Evolutionary conservation across 129 eudicot genomes (phyloP), one percentile per base, ranked within the genome.

Genomic region (Gnaphalium uliginosum): DNA sequence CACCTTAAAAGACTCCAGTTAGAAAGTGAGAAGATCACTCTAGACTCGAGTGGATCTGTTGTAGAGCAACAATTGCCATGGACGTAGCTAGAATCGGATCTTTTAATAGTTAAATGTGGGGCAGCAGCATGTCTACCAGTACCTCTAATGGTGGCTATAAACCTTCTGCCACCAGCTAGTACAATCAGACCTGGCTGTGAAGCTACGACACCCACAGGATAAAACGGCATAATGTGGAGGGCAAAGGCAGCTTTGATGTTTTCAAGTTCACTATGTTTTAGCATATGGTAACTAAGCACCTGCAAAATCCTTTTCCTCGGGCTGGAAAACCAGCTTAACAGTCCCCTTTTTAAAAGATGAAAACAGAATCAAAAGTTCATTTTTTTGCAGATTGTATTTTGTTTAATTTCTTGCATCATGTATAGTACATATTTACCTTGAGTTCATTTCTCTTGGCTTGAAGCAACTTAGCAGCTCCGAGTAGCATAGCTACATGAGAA

Each of bases 391-490:
- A 23, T 60, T 46, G 64, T 70, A 37, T 37, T 37, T 37, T 15
- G 8, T 51, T 51, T 17, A 17, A 37, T 37, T 39, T 39, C 8
- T 10, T 18, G 59, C 59, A 78, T 59, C 50, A 56, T 22, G 51
- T 46, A 59, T 46, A 78, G 7, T 37, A 37, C 43, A 33, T 33
- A 37, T 43, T 70, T 75, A 88, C 90, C 93, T 88, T 88, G 4
- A 88, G 71, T 30, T 76, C 71, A 56, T 85, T 72, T 64, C 74
- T 79, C 69, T 66, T 78, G 5, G 83, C 46, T 37, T 81, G 90
- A 19, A 88, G 90, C 68, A 88, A 75, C 81, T 83, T 88, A 19
- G 90, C 88, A 35, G 93, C 93, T 46, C 93, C 93, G 26, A 88
- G 88, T 61, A 88, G 80, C 93, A 88, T 88, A 17, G 93, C 84